Base-by-base conservation (phyloP, 768 basidiomycete genomes). In the Tylopilus vinaceipallidus region DNA sequence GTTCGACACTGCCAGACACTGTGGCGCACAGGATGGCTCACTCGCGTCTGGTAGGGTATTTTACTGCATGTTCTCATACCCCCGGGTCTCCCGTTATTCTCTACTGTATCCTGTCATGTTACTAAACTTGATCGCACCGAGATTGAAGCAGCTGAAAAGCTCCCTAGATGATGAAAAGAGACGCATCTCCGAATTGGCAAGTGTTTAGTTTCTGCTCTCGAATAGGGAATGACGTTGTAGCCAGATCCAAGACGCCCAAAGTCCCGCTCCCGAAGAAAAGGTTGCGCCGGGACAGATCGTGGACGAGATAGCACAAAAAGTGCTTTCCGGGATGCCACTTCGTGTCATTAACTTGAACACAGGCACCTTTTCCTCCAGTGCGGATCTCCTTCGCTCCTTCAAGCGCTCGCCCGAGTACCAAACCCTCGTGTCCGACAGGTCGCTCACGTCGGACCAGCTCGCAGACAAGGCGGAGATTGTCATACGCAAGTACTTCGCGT, bases 401-500 rank as follows among this genome's bases (percentile, higher is more conserved):
- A 63, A 45, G 22, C 35, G 42, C 9, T 63, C 61, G 1, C 13
- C 29, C 16, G 53, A 55, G 29, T 54, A 50, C 23, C 42, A 45
- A 20, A 14, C 50, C 1, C 61, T 63, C n/a, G 10, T 58, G 2
- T 51, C 52, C 2, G 47, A 47, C 33, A 45, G 29, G n/a, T 33
- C 39, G 26, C 42, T 51, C 39, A 37, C 52, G 7, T 36, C 27
- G 7, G 53, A 50, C 20, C 46, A 34, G 1, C 49, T 56, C n/a
- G 47, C 41, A 3, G 57, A 62, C 14, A 51, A 35, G 22, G 60
- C 57, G 16, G 42, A 54, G 2, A 46, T 37, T 3, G 53, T 58
- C 10, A 33, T 55, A 45, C 58, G 48, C 48, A 51, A 37, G 22
- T 63, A 57, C 49, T 64, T 64, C 51, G 62, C 55, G 1, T 64